phyloP scores from a whole-genome alignment of 2,329 filamentous ascomycete species.

The Trichophyton benhamiae region DNA sequence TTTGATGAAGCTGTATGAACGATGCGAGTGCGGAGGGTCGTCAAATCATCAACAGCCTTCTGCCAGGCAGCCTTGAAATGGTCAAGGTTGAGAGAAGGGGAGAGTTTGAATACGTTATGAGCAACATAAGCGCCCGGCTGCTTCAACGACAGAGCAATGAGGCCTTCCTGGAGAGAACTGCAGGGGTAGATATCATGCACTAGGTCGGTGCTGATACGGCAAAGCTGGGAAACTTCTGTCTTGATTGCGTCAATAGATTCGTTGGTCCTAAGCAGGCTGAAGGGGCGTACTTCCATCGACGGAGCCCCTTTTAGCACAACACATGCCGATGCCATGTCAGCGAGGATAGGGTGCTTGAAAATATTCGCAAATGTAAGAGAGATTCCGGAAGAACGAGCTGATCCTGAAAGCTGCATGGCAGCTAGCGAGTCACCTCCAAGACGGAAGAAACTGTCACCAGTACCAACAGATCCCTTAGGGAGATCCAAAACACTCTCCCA shows the following conservation, averaged over 20 bases:
- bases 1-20: constrained; percentile 27
- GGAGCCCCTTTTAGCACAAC: neutral
- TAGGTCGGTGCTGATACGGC: constrained; percentile 19
- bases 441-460: constrained; percentile 16
- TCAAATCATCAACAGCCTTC: constrained; percentile 31
- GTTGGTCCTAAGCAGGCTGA: constrained; percentile 13
- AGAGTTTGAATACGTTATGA: constrained; percentile 33
- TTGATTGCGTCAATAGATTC: constrained; percentile 5
- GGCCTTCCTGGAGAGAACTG: constrained; percentile 34
- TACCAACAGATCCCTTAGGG: constrained; percentile 5
- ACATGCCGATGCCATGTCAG: constrained; percentile 21
- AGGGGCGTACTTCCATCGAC: constrained; percentile 9
- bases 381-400: constrained; percentile 12
- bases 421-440: constrained; percentile 16
- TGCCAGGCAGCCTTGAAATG: constrained; percentile 39
- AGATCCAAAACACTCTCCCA: constrained; percentile 11
- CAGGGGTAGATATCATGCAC: constrained; percentile 34
- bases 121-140: constrained; percentile 39
- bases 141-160: constrained; percentile 39
- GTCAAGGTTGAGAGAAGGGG: constrained; percentile 26
- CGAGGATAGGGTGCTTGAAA: constrained; percentile 23
- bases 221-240: constrained; percentile 20
- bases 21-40: constrained; percentile 40
- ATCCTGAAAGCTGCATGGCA: constrained; percentile 19
- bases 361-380: constrained; percentile 17